Evolutionary conservation across 306 rosid genomes (phyloP), one percentile per base, ranked within the genome.

Genomic region (Trifolium dubium): DNA sequence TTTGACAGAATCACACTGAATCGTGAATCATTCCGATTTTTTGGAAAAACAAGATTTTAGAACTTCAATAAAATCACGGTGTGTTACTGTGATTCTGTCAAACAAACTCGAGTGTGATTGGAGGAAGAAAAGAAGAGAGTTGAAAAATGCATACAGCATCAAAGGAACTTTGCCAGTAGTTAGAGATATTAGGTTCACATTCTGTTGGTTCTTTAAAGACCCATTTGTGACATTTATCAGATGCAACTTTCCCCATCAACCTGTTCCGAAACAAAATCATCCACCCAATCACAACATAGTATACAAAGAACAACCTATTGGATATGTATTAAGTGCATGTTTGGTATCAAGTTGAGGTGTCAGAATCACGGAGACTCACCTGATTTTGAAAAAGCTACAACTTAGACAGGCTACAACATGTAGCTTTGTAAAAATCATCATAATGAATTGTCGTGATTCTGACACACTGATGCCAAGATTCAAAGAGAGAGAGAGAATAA

Each of bases 161-260:
- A 83, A 92, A 95, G 8, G 99, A 95, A 71, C 98, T 95, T 82
- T 95, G 99, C 99, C 99, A 95, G 81, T 95, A 90, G 88, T 95
- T 92, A 80, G 99, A 90, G 87, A 92, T 92, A 68, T 90, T 95
- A 0, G 99, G 93, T 68, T 95, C 99, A 79, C 92, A 95, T 80
- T 92, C 99, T 11, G 98, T 86, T 54, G 98, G 99, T 64, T 95
- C 99, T 85, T 95, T 95, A 83, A 92, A 95, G 69, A 95, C 99
- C 99, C 99, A 95, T 84, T 95, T 95, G 84, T 95, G 99, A 74
- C 99, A 95, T 91, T 95, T 92, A 92, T 95, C 99, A 77, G 99
- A 95, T 72, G 99, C 99, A 82, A 95, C 99, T 81, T 95, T 95
- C 64, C 99, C 99, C 99, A 95, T 95, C 83, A 95, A 85, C 96